Evolutionary conservation across 148 eudicot species (phyloP), one percentile per base, ranked within the genome.

Genomic region (Polygonum aviculare): DNA sequence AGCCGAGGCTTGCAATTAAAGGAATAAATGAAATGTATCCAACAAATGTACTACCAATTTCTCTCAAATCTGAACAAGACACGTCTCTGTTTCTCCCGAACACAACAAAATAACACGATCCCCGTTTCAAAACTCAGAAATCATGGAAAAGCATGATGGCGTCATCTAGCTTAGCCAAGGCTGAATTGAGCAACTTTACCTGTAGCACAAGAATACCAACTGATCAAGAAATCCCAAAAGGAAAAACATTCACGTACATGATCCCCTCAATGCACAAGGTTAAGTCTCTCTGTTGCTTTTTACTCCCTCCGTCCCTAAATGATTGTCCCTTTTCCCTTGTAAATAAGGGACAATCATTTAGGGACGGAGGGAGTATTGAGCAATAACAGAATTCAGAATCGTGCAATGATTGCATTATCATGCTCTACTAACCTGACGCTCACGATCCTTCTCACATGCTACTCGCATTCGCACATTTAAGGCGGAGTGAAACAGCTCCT

Each of bases 401-500:
- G 1, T 21, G 31, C 38, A 26, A 26, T 21, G 12, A 60, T 60
- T 10, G 7, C 7, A 7, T 31, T 26, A 26, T 26, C 31, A 26
- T 33, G 69, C 18, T 55, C 18, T 55, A 48, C 81, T 33, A 80
- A 94, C 97, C 93, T 94, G 94, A 50, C 86, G 88, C 35, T 81
- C 89, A 76, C 80, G 87, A 26, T 90, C 97, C 51, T 80, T 75
- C 86, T 91, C 98, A 48, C 80, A 74, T 38, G 86, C 80, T 70
- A 55, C 59, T 39, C 98, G 84, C n/a, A 94, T 59, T 75, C 79
- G 81, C 80, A 94, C 78, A 87, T 94, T 94, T 67, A 92, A 84
- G 52, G 90, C 97, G 80, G 93, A 88, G 81, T 94, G 98, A 81
- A 84, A 90, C 84, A 92, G 84, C 80, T 94, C 98, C 84, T 94